A percentile compares a stretch with the other conserved stretches of the same genome.
Conservation (phyloP, 2,329 filamentous ascomycete genomes). For the Thielaviopsis euricoi region DNA sequence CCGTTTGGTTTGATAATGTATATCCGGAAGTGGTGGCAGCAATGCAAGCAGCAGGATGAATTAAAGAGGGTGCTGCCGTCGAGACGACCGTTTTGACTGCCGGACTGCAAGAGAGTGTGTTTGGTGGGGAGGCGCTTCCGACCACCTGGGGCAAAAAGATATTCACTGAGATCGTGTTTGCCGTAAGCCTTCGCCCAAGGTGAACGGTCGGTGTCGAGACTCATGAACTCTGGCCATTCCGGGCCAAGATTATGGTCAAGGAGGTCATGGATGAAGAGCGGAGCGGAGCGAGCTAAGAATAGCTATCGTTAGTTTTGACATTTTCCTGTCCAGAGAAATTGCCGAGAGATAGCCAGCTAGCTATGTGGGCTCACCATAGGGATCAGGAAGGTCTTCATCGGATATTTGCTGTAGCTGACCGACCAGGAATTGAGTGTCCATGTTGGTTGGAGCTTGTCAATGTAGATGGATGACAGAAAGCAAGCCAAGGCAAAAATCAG, state of each 20-base stretch:
- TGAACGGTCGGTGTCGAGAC: slow-evolving; percentile 3
- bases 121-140: slow-evolving; percentile 9
- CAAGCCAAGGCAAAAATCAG: not conserved
- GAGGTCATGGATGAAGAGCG: slow-evolving; percentile 13
- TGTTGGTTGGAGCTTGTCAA: not conserved
- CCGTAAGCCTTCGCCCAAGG: slow-evolving; percentile 6
- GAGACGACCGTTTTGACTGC: slow-evolving; percentile 7
- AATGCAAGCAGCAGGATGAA: slow-evolving; percentile 11
- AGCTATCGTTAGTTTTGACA: not conserved
- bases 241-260: slow-evolving; percentile 12
- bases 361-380: slow-evolving; percentile 9
- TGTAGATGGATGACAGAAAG: not conserved
- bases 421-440: slow-evolving; percentile 4
- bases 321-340: not conserved
- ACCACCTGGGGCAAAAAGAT: slow-evolving; percentile 7
- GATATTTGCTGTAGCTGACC: slow-evolving; percentile 6
- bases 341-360: not conserved
- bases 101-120: slow-evolving; percentile 9
- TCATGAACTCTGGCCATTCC: slow-evolving; percentile 13
- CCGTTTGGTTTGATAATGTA: slow-evolving; percentile 3
- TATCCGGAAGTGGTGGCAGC: slow-evolving; percentile 10
- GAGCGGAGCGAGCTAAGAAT: slow-evolving; percentile 11
- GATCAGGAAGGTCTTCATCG: slow-evolving; percentile 9
- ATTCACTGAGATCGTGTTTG: not conserved
- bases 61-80: slow-evolving; percentile 1